Evolutionary conservation across 2,329 filamentous ascomycete species (phyloP).

Genomic region (Dothideomycetes sp.): DNA sequence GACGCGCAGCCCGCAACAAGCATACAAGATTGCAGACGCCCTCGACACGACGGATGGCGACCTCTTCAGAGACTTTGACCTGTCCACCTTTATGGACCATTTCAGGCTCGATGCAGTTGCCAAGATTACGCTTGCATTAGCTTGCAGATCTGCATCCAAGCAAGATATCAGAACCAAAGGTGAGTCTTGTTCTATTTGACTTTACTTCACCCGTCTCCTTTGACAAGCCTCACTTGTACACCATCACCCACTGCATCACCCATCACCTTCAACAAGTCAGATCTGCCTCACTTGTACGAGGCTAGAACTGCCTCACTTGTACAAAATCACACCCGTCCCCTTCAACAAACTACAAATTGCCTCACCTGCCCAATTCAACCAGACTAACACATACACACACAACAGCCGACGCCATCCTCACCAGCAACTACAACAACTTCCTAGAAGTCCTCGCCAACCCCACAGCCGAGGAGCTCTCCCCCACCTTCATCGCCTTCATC

Average conservation of each 20-base stretch:
- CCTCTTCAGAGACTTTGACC: slow-evolving; percentile 88
- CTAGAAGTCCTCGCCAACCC: slow-evolving; percentile 62
- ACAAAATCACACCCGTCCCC: no score
- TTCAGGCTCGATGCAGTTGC: slow-evolving; percentile 85
- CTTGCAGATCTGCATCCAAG: slow-evolving; percentile 74
- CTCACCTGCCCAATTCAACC: no score
- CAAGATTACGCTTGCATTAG: slow-evolving; percentile 77
- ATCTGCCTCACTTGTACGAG: no score
- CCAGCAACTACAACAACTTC: slow-evolving; percentile 67
- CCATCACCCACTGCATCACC: no score
- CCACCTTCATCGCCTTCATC: slow-evolving; percentile 64
- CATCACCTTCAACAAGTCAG: no score
- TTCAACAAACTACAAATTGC: no score
- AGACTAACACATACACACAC: no score
- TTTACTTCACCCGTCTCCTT: background rate
- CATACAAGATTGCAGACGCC: slow-evolving; percentile 82
- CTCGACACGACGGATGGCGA: slow-evolving; percentile 87
- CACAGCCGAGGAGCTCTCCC: slow-evolving; percentile 48
- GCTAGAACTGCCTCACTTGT: no score
- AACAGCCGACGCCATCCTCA: slow-evolving; percentile 82
- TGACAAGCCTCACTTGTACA: background rate
- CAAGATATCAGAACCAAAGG: slow-evolving; percentile 82
- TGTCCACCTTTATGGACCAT: slow-evolving; percentile 91
- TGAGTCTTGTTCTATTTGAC: slow-evolving; percentile 26
- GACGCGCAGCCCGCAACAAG: slow-evolving; percentile 67